Conservation (phyloP, 2,329 filamentous ascomycete genomes). For the Magnaporthiopsis poae region DNA sequence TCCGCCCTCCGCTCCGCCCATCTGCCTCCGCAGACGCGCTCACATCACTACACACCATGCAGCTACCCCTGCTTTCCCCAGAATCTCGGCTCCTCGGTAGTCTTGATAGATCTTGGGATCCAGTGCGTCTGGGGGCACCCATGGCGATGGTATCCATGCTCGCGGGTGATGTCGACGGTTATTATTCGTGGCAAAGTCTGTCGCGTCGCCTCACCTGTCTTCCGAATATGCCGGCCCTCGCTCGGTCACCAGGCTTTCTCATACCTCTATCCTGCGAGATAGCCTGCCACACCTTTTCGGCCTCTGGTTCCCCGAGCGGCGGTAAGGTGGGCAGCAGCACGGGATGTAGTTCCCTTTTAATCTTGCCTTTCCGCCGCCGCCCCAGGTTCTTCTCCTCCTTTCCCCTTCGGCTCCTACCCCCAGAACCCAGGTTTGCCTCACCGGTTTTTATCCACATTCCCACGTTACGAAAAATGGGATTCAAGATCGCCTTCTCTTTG, state of each 20-base stretch:
- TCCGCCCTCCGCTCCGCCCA: neutral
- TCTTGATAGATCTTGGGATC: neutral
- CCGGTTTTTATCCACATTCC: neutral
- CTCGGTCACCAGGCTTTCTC: neutral
- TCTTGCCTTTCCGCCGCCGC: neutral
- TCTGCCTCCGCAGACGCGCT: neutral
- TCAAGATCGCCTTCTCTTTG: constrained; percentile 14
- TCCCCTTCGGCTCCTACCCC: neutral
- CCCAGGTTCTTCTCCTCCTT: neutral
- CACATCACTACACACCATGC: neutral
- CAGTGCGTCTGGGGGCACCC: too few relatives aligned
- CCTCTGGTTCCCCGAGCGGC: neutral
- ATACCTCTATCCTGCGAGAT: neutral
- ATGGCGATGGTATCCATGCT: neutral
- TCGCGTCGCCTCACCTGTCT: neutral
- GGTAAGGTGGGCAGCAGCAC: neutral
- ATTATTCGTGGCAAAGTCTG: neutral
- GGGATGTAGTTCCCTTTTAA: neutral
- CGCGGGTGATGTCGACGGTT: neutral
- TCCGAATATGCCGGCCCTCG: neutral
- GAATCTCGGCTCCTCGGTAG: neutral
- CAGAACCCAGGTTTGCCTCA: neutral
- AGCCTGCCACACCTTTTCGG: neutral
- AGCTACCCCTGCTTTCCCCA: neutral
- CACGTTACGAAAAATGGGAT: constrained; percentile 13